phyloP scores from a whole-genome alignment of 306 rosid species.

The Pyrus communis region DNA sequence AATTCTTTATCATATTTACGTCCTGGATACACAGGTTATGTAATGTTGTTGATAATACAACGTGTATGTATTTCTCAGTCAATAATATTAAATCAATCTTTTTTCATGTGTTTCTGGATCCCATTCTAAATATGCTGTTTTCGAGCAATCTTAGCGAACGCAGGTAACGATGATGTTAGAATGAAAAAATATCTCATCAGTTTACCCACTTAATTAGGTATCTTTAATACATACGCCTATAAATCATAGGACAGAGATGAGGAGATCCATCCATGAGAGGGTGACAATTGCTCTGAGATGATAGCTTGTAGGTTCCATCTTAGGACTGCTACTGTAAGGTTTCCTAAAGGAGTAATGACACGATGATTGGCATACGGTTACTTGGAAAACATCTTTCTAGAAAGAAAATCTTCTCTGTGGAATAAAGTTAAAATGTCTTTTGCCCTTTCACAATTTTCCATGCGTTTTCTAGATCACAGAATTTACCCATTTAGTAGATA shows the following conservation, averaged over 20 bases:
- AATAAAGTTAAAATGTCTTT: no score
- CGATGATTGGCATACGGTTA: no score
- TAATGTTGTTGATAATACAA: no score
- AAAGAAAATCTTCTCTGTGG: neutral
- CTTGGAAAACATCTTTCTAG: no score
- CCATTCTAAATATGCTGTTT: neutral
- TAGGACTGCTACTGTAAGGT: no score
- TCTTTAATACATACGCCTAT: neutral
- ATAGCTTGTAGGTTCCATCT: no score
- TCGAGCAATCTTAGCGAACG: neutral
- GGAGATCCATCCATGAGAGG: no score
- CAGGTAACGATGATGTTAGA: neutral
- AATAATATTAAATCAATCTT: neutral
- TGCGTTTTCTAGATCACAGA: neutral
- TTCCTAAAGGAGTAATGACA: no score
- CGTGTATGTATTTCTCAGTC: neutral
- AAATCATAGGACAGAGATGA: neutral
- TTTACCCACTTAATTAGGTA: neutral
- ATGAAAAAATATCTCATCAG: neutral
- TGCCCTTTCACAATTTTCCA: neutral
- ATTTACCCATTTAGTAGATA: neutral
- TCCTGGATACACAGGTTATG: no score
- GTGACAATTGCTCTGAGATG: no score
- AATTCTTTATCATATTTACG: no score
- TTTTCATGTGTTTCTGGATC: neutral